Evolutionary conservation across 495 filamentous ascomycete genomes (phyloP).

Genomic region (Xylaria grammica): DNA sequence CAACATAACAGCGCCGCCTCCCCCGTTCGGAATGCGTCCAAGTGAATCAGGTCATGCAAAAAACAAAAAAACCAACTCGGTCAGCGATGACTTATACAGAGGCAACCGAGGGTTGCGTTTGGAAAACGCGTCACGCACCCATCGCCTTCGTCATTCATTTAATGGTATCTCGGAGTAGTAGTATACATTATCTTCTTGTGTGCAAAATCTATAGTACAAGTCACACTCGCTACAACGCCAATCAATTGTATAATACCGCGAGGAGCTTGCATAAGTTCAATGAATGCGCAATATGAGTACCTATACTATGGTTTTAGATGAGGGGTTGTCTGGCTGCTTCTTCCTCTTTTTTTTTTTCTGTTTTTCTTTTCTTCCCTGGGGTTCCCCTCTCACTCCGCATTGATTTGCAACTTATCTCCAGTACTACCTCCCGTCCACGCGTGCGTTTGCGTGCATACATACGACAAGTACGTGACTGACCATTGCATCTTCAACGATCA

Average conservation of each 20-base stretch:
- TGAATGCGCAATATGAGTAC: too few relatives aligned
- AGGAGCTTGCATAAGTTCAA: too few relatives aligned
- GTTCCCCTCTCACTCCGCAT: not conserved
- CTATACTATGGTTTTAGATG: too few relatives aligned
- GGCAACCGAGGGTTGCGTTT: too few relatives aligned
- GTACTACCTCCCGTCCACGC: not conserved
- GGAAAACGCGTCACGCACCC: too few relatives aligned
- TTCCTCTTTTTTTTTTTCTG: not conserved
- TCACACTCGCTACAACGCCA: too few relatives aligned
- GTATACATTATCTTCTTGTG: too few relatives aligned
- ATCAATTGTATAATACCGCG: too few relatives aligned
- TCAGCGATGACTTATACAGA: not conserved
- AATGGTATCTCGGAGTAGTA: too few relatives aligned
- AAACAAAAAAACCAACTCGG: not conserved
- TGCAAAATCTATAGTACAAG: too few relatives aligned
- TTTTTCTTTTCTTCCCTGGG: not conserved
- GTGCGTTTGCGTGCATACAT: constrained; percentile 10
- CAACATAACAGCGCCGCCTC: not conserved
- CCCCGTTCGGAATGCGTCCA: constrained; percentile 7
- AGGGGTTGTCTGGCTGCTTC: too few relatives aligned
- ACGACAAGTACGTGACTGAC: not conserved
- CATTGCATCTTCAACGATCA: not conserved
- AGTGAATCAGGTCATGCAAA: constrained; percentile 1
- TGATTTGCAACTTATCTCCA: too few relatives aligned
- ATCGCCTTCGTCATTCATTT: not conserved